These are phyloP conservation scores for Aureobasidium musti DNA, from an alignment of 2,329 filamentous ascomycete genomes.

Conservation along the genomic window DNA sequence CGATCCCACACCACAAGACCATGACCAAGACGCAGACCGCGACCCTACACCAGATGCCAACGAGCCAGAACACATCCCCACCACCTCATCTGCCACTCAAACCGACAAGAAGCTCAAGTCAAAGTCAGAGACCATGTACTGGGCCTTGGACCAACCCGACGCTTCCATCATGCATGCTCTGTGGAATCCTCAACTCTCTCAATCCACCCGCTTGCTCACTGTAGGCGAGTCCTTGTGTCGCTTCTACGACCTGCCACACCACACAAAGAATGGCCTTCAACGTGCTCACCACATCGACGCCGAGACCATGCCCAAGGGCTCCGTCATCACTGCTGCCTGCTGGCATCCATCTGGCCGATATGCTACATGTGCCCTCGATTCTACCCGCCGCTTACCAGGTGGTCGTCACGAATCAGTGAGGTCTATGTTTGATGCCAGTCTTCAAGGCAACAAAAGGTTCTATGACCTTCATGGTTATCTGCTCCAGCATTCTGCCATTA, in stretches of 20 bases:
- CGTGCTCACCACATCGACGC: constrained; percentile 35
- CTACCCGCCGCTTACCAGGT: constrained; percentile 31
- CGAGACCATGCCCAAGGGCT: constrained; percentile 35
- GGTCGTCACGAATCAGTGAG: constrained; percentile 32
- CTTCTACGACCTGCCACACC: constrained; percentile 39
- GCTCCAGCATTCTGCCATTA: constrained; percentile 37
- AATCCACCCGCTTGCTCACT: constrained; percentile 37
- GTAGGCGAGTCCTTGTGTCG: constrained; percentile 41
- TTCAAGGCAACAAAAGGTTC: constrained; percentile 22
- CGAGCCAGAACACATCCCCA: constrained; percentile 10
- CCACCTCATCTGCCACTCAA: constrained; percentile 36
- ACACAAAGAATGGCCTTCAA: constrained; percentile 9
- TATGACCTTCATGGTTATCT: constrained; percentile 31
- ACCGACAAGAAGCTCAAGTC: constrained; percentile 40
- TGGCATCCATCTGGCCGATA: constrained; percentile 42
- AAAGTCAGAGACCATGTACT: constrained; percentile 42
- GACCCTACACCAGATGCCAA: constrained; percentile 34
- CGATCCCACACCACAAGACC: constrained; percentile 41
- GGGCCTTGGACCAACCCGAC: constrained; percentile 39
- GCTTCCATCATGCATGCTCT: constrained; percentile 37
- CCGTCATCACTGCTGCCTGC: constrained; percentile 39
- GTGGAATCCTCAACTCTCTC: constrained; percentile 38
- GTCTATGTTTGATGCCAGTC: constrained; percentile 35
- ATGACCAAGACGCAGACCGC: constrained; percentile 34
- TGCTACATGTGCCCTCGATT: constrained; percentile 38